phyloP scores from a whole-genome alignment of 1,284 basidiomycete genomes.

The Fomitopsis pinicola region DNA sequence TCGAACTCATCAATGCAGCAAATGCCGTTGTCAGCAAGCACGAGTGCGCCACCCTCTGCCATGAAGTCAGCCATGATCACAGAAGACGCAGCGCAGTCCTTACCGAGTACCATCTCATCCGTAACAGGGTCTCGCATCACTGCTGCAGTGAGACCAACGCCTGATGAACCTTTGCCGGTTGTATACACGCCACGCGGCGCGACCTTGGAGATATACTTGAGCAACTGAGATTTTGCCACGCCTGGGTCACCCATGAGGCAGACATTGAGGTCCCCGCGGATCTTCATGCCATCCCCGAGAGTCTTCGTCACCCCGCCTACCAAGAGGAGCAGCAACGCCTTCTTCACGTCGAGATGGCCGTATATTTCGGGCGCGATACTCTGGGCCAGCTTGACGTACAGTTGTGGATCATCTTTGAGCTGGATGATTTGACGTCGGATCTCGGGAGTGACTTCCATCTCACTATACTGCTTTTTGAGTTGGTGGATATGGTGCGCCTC shows the following conservation, averaged over 20 bases:
- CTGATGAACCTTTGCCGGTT: conserved; percentile 96
- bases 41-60: conserved; percentile 95
- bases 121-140: conserved; percentile 99
- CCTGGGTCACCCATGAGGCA: conserved; percentile 99
- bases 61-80: neutral
- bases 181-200: conserved; percentile 98
- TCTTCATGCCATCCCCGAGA: conserved; percentile 98
- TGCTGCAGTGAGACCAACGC: conserved; percentile 97
- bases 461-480: conserved; percentile 96
- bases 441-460: conserved; percentile 90
- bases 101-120: conserved; percentile 98
- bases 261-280: conserved; percentile 96
- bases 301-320: conserved; percentile 96
- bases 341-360: conserved; percentile 97
- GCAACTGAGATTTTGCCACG: conserved; percentile 97
- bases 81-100: conserved; percentile 25
- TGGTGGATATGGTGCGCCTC: conserved; percentile 91
- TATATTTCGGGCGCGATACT: conserved; percentile 99
- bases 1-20: conserved; percentile 99
- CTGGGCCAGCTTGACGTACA: conserved; percentile 83
- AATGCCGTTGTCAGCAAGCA: conserved; percentile 98
- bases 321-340: conserved; percentile 89
- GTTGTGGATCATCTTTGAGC: conserved; percentile 70
- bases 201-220: conserved; percentile 99
- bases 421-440: conserved; percentile 70